Evolutionary conservation across 1,139 yeast genomes (phyloP).

Genomic region (Yamadazyma kanchanaburiensis): DNA sequence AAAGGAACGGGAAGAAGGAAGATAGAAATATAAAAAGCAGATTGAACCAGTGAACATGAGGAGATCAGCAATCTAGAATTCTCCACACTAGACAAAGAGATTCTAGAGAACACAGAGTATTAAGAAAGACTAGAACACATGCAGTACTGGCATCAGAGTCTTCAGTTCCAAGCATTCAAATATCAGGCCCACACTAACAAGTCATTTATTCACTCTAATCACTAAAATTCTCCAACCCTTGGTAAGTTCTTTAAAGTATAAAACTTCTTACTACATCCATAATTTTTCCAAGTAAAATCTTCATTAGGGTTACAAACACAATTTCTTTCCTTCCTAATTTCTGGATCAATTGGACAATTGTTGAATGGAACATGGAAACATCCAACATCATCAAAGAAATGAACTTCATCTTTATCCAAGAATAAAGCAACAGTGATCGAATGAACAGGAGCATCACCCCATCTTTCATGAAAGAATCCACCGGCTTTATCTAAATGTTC

Average conservation of each 20-base stretch:
- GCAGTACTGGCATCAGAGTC: no score
- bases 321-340: constrained; percentile 13
- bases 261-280: constrained; percentile 80
- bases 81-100: no score
- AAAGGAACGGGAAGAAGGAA: no score
- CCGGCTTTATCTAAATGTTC: constrained; percentile 26
- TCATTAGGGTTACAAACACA: constrained; percentile 32
- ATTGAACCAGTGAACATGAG: no score
- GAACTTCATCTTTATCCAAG: constrained; percentile 20
- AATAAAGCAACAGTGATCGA: constrained; percentile 25
- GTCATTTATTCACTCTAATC: no score
- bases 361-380: constrained; percentile 33
- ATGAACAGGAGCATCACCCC: constrained; percentile 45
- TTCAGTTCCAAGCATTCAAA: no score
- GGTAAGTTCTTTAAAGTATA: constrained; percentile 58
- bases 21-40: no score
- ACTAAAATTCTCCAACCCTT: constrained; percentile 71
- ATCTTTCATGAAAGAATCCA: constrained; percentile 38
- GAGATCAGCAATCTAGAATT: no score
- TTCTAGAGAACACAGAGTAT: no score
- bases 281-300: constrained; percentile 52
- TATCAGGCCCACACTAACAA: no score
- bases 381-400: constrained; percentile 33
- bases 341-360: constrained; percentile 27
- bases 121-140: no score